Base-by-base conservation (phyloP, 805 yeast species). In the Jamesozyma piceae region DNA sequence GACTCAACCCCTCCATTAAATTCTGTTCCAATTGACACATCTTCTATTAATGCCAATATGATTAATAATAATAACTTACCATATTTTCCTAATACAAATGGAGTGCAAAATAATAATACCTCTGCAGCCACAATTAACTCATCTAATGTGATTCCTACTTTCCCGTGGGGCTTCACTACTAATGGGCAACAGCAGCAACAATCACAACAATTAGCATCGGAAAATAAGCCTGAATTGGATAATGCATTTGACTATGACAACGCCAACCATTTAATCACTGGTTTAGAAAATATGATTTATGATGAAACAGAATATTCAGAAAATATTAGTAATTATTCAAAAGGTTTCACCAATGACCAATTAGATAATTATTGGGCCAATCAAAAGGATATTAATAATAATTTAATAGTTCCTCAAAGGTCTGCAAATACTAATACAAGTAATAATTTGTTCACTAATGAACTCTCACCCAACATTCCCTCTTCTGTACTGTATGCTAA, bases 291-390 rank as follows among this genome's bases (percentile, higher is more conserved):
- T 45, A 54, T 60, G 53, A 56, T 60, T 15, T 54, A 49, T 38
- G 61, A 58, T 22, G 65, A 61, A 38, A 48, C 53, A 1, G 65
- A 58, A 35, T 49, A 49, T 37, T 54, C 60, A 6, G 57, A 54
- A 18, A 51, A 51, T 11, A 51, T 55, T 13, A 59, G 61, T 38
- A 58, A 53, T 28, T 52, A 50, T 41, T 60, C 61, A 17, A 60
- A 58, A 32, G 56, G 55, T 2, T 57, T 55, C 34, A 61, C 63
- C 4, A 60, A 55, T 3, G 69, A 53, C 55, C 65, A 61, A 61
- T 54, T 66, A 27, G 65, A 61, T 43, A 55, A 53, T 34, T 61
- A 58, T 43, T 61, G 65, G 65, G 49, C 46, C 14, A 49, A 38
- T 21, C 53, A 55, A 39, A 45, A 46, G 15, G 35, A 31, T 15